Evolutionary conservation across 148 eudicot genomes (phyloP), one percentile per base, ranked within the genome.

Genomic region (Talinum fruticosum): DNA sequence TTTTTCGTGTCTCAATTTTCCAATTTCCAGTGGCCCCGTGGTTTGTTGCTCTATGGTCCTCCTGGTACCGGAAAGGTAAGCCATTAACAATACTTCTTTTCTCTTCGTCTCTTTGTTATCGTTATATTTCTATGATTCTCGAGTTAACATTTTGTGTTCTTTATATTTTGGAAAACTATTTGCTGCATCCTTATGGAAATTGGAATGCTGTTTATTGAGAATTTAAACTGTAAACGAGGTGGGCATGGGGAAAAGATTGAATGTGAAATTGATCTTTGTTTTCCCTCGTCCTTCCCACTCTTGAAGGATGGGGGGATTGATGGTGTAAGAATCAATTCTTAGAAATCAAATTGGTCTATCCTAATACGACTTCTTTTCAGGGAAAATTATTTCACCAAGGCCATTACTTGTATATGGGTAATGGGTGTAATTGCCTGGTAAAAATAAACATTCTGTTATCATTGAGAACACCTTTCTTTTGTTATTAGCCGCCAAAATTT

Each of bases 61-160:
- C 97, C 97, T 47, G 97, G 99, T 35, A 93, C 99, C 32, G 97
- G 99, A 69, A 96, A 96, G 93, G 99, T 96, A 83, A 75, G 79
- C 62, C 24, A 71, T 44, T 49, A 16, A 26, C 47, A 41, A 41
- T 72, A 15, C 35, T 29, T 14, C 5, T 45, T 29, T 3, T 47
- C 14, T 28, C 44, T 38, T 38, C 8, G 8, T 38, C 6, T 1
- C 44, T 3, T 38, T 10, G 8, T n/a, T n/a, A n/a, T 1, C 12
- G 47, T 41, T 41, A 10, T 41, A 10, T 41, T 8, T 41, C 47
- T 10, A 12, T 73, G 54, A 6, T 3, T 71, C 35, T 67, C n/a
- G 15, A 21, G 1, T 61, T 59, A 4, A 44, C n/a, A n/a, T n/a
- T n/a, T 75, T 71, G 13, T 19, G 14, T 70, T 81, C 44, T 69